Base-by-base conservation (phyloP, 2,329 filamentous ascomycete species). In the Ophiocordyceps camponoti-saundersi region DNA sequence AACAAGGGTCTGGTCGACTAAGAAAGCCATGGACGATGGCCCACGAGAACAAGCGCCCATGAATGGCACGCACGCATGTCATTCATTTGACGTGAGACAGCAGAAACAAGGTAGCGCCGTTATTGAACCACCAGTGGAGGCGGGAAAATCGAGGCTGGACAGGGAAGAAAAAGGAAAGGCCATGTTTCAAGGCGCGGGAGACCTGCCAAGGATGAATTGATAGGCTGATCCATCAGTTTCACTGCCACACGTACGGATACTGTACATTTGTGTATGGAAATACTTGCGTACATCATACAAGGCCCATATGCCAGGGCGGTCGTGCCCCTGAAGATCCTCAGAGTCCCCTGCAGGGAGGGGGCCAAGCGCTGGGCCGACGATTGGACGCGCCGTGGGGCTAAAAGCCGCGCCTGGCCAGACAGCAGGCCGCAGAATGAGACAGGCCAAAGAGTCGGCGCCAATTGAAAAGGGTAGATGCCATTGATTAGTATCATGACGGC, bases 191-290 rank as follows among this genome's bases (percentile, higher is more conserved):
- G 45, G 48, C 50, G 46, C 36, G 44, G 48, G 43, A 46, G 40
- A 46, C 44, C 40, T 36, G 30, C 45, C 22, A 20, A 42, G 45
- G 10, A 26, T 26, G 46, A 39, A 22, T 23, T 51, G 50, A 53
- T 53, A 50, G 50, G 50, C 47, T 41, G 20, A 44, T 29, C 20
- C 41, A 42, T 22, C 29, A 12, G 51, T 52, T 52, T 52, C 51
- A 52, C 44, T 42, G 47, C 48, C 47, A 44, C 46, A 29, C 21
- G 30, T 44, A n/a, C n/a, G n/a, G n/a, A n/a, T n/a, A n/a, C n/a
- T 30, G 20, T 5, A 20, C 11, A 20, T 42, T 22, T 46, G 36
- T 36, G 36, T 16, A 18, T 21, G 44, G 22, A 40, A 23, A 21
- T 26, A 26, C 23, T 26, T 8, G 21, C n/a, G 43, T 20, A 30